Base-by-base conservation (phyloP, 306 rosid genomes). In the Trifolium dubium region DNA sequence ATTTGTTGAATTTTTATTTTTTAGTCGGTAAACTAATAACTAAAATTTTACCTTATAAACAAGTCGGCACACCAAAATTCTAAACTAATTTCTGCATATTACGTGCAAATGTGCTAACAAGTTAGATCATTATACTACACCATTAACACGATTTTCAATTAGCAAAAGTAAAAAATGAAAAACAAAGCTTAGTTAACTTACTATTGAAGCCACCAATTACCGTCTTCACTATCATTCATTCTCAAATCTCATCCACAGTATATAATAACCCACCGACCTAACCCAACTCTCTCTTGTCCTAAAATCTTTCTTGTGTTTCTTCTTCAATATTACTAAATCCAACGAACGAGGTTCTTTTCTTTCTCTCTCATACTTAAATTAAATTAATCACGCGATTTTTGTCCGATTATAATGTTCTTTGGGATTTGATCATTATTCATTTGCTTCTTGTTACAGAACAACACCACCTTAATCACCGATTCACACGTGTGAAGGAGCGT, bases 381-480 rank as follows among this genome's bases (percentile, higher is more conserved):
- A 43, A 43, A 46, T 19, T 47, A 56, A 28, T 41, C 67, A 28
- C 61, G 63, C 72, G 9, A 44, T 44, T 64, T 56, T 49, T 39
- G 18, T 65, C 6, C 58, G 12, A 28, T 23, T 23, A 23, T 8
- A 39, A 32, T 64, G 14, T 67, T 73, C 79, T 55, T 67, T 41
- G 28, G 2, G 69, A 71, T 83, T 81, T 23, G 23, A 23, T 81
- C 49, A 73, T 78, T 31, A 29, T 46, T 31, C 32, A 31, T 28
- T 63, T 47, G 3, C 76, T 68, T 72, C 47, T 69, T 56, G 6
- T 59, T 74, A 30, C 72, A 67, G 77, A 76, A 84, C 37, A 41
- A 23, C 23, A 23, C 44, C 67, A 37, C 73, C 62, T 56, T 35
- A 59, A 59, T 59, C 39, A 60, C 65, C 12, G 65, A 31, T 63